Conservation (phyloP, 306 rosid genomes). For the Hippophae rhamnoides region DNA sequence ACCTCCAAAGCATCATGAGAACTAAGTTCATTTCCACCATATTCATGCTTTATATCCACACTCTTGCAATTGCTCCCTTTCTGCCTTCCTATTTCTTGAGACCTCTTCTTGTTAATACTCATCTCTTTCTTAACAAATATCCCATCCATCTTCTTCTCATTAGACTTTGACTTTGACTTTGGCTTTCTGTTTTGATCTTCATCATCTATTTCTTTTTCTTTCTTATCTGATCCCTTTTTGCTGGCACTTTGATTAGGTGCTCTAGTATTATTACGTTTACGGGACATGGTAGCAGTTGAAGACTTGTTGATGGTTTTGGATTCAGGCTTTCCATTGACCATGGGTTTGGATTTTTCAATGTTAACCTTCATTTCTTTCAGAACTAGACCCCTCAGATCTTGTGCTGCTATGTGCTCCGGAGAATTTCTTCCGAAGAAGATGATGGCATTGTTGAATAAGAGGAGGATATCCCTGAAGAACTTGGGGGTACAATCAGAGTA, state of each 20-base stretch:
- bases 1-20: slow-evolving; percentile 27
- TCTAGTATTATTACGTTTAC: slow-evolving; percentile 21
- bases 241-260: slow-evolving; percentile 4
- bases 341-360: slow-evolving; percentile 3
- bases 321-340: slow-evolving; percentile 5
- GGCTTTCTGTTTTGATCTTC: slow-evolving; percentile 8
- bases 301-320: slow-evolving; percentile 24
- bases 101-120: slow-evolving; percentile 21
- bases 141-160: slow-evolving; percentile 9
- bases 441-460: slow-evolving; percentile 35
- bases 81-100: slow-evolving; percentile 13
- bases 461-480: slow-evolving; percentile 45
- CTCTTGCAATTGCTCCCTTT: slow-evolving; percentile 15
- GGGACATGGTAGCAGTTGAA: slow-evolving; percentile 20
- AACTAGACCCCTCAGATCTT: slow-evolving; percentile 28
- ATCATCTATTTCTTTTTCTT: slow-evolving; percentile 10
- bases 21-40: slow-evolving; percentile 35
- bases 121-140: slow-evolving; percentile 12
- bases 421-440: slow-evolving; percentile 28
- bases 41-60: slow-evolving; percentile 18
- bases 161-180: not conserved
- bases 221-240: slow-evolving; percentile 1
- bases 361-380: slow-evolving; percentile 27
- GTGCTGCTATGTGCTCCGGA: slow-evolving; percentile 29
- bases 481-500: slow-evolving; percentile 18